Percentiles rank a stretch among this genome's conserved stretches.
Evolutionary conservation across 2,329 filamentous ascomycete species (phyloP).

Genomic region (Colletotrichum chrysophilum): DNA sequence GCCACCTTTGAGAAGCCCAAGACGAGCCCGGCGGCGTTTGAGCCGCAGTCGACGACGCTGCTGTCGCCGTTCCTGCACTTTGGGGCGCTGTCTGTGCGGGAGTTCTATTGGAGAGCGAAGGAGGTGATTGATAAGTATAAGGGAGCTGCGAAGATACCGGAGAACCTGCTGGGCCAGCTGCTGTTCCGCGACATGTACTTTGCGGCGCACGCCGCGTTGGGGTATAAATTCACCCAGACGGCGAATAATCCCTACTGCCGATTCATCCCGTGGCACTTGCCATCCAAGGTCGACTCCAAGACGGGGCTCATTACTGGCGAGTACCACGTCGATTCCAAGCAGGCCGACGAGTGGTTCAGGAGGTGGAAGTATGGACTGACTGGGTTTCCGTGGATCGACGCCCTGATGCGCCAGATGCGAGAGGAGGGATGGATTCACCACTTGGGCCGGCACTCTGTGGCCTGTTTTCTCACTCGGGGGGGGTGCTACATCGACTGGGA

Average conservation of each 20-base stretch:
- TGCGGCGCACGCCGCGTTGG: conserved; percentile 73
- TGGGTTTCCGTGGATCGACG: conserved; percentile 83
- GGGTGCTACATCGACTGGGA: conserved; percentile 84
- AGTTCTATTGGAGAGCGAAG: conserved; percentile 76
- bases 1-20: conserved; percentile 79
- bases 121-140: conserved; percentile 64
- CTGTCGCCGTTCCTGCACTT: conserved; percentile 79
- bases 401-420: conserved; percentile 76
- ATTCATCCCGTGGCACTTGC: conserved; percentile 83
- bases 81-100: conserved; percentile 70
- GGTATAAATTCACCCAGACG: conserved; percentile 68
- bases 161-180: conserved; percentile 74
- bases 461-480: conserved; percentile 80
- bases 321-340: conserved; percentile 66
- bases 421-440: conserved; percentile 83
- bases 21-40: conserved; percentile 76
- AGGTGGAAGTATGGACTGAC: conserved; percentile 74
- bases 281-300: conserved; percentile 56
- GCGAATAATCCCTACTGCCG: conserved; percentile 69
- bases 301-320: conserved; percentile 58
- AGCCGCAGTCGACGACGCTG: conserved; percentile 75
- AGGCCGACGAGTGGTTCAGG: conserved; percentile 69
- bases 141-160: conserved; percentile 65
- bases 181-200: conserved; percentile 88
- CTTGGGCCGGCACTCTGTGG: conserved; percentile 77